phyloP scores from a whole-genome alignment of 805 yeast species.

The Saturnispora halmiae region DNA sequence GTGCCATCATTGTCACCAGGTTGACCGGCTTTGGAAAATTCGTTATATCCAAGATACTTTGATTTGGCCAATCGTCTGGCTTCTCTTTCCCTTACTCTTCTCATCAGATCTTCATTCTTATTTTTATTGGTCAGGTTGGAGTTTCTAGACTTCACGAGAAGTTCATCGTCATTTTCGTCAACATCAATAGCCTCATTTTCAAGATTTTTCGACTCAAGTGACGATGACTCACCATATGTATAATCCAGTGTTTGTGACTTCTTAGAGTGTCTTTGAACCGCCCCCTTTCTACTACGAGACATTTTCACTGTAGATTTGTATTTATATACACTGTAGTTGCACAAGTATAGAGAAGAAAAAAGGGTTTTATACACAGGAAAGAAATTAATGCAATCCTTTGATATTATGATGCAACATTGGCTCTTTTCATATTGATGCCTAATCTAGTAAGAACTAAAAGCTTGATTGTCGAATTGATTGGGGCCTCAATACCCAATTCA shows the following conservation, averaged over 20 bases:
- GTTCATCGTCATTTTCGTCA: slow-evolving; percentile 13
- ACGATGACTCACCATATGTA: neutral
- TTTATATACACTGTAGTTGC: neutral
- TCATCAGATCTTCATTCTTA: neutral
- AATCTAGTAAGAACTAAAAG: slow-evolving; percentile 3
- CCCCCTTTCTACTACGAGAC: neutral
- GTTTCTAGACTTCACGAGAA: slow-evolving; percentile 15
- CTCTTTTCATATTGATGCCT: slow-evolving; percentile 1
- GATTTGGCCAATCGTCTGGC: neutral
- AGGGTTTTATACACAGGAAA: too few species aligned
- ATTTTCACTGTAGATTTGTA: neutral
- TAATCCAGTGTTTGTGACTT: neutral
- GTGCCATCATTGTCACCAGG: slow-evolving; percentile 5
- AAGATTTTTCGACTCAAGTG: neutral
- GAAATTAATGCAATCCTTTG: too few species aligned
- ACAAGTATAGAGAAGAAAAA: too few species aligned
- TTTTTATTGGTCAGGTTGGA: neutral
- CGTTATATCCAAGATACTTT: slow-evolving; percentile 12
- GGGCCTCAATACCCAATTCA: slow-evolving; percentile 34
- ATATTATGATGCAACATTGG: too few species aligned
- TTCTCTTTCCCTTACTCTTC: neutral
- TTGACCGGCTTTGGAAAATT: slow-evolving; percentile 5
- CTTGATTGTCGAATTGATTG: slow-evolving; percentile 38
- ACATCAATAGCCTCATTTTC: neutral
- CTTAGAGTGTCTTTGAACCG: neutral